A percentile compares a stretch with the other conserved stretches of the same genome.
Conservation (phyloP, 148 eudicot species). For the Chenopodium berlandieri region DNA sequence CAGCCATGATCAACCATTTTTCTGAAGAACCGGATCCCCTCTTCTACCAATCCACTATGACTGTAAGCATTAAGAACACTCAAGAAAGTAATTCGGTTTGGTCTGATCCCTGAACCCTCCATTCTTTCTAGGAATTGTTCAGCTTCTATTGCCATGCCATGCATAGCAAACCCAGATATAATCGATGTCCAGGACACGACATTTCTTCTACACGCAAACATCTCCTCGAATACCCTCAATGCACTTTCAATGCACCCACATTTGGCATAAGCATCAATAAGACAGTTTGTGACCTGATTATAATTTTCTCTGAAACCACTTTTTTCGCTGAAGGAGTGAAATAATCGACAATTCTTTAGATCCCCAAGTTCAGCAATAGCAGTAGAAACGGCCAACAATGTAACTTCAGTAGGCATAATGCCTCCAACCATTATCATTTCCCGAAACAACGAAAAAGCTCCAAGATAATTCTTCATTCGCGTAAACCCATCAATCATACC, state of each 20-base stretch:
- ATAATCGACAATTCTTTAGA: constrained; percentile 38
- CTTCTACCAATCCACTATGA: constrained; percentile 60
- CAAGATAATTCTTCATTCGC: constrained; percentile 28
- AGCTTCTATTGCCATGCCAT: constrained; percentile 62
- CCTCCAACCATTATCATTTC: constrained; percentile 42
- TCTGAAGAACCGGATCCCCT: constrained; percentile 54
- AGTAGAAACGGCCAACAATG: constrained; percentile 47
- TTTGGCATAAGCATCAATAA: constrained; percentile 61
- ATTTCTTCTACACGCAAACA: constrained; percentile 32
- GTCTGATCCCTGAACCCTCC: constrained; percentile 41
- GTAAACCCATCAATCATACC: constrained; percentile 60
- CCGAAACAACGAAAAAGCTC: constrained; percentile 46
- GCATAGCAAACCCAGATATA: constrained; percentile 62
- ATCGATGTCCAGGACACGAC: constrained; percentile 69
- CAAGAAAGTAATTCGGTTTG: constrained; percentile 62
- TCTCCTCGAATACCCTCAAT: constrained; percentile 36
- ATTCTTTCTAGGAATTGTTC: constrained; percentile 35
- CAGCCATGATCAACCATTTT: constrained; percentile 38
- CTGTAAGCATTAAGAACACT: constrained; percentile 55
- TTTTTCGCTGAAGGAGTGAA: constrained; percentile 52
- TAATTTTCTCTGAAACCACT: constrained; percentile 33
- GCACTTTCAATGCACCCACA: constrained; percentile 60
- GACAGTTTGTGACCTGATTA: constrained; percentile 47
- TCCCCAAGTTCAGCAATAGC: constrained; percentile 47
- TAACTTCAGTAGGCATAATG: constrained; percentile 51